phyloP scores from a whole-genome alignment of 768 basidiomycete species.

The Mycena venus region DNA sequence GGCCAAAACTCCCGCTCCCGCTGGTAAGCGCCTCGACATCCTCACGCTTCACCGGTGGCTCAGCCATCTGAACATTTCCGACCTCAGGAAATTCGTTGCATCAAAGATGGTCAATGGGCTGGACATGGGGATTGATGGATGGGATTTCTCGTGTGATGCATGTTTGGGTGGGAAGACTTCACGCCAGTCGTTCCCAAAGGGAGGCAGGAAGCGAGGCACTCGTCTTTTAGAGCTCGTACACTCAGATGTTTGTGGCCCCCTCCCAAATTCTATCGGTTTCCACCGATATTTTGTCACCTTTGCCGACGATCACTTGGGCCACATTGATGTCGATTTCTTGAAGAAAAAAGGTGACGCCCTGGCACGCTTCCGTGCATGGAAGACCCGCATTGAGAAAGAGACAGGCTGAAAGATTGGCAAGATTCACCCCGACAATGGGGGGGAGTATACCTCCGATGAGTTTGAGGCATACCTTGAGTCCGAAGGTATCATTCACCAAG shows the following conservation, averaged over 20 bases:
- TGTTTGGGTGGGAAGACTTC: constrained; percentile 1
- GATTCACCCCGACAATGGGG: too few species aligned
- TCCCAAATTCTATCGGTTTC: not conserved
- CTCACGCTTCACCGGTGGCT: too few species aligned
- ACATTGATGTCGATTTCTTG: constrained; percentile 3
- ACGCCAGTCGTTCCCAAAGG: constrained; percentile 7
- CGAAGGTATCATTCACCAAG: constrained; percentile 43
- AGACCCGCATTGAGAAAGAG: constrained; percentile 30
- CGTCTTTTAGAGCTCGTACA: constrained; percentile 12
- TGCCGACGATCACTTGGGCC: not conserved
- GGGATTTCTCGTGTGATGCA: constrained; percentile 1
- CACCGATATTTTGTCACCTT: constrained; percentile 7
- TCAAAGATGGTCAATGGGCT: not conserved
- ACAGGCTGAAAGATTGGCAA: constrained; percentile 2
- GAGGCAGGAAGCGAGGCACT: not conserved
- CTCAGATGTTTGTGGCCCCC: not conserved
- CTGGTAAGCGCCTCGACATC: constrained; percentile 14
- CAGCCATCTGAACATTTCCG: too few species aligned
- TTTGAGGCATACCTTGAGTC: constrained; percentile 30
- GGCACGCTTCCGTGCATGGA: constrained; percentile 17
- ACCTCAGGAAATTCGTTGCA: not conserved
- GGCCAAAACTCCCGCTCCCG: not conserved
- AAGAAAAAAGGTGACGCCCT: constrained; percentile 23
- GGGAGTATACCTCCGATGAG: constrained; percentile 9
- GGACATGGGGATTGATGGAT: not conserved